These are phyloP conservation scores for Chrysoporthe deuterocubensis DNA, from an alignment of 2,329 filamentous ascomycete species.

Conservation along the genomic window DNA sequence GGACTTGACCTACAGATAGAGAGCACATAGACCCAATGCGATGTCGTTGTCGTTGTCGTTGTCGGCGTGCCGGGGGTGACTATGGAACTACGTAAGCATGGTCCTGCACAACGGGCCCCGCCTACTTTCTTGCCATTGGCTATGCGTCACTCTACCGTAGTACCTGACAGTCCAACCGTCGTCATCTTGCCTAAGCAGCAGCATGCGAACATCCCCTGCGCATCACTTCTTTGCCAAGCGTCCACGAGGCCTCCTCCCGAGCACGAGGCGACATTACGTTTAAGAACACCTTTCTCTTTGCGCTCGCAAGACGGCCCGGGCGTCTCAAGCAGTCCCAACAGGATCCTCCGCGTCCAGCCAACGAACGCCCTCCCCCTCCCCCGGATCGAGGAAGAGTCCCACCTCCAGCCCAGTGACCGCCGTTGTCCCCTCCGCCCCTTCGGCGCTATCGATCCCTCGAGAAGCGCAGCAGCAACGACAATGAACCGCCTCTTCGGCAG, in stretches of 20 bases:
- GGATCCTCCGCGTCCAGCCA: too few species aligned
- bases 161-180: not conserved
- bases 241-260: not conserved
- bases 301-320: too few species aligned
- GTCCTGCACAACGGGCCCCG: not conserved
- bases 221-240: not conserved
- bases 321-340: too few species aligned
- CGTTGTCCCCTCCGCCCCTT: too few species aligned
- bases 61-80: not conserved
- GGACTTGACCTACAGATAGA: not conserved
- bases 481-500: conserved; percentile 98
- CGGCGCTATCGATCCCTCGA: too few species aligned
- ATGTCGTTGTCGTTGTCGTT: not conserved
- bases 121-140: not conserved
- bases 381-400: too few species aligned
- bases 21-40: not conserved
- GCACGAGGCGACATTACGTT: not conserved
- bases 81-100: not conserved
- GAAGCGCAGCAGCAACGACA: too few species aligned
- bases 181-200: not conserved
- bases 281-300: too few species aligned
- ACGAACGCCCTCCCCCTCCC: too few species aligned
- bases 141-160: not conserved
- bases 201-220: not conserved
- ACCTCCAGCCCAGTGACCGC: too few species aligned